Base-by-base conservation (phyloP, 2,329 filamentous ascomycete genomes). In the Biscogniauxia mediterranea region DNA sequence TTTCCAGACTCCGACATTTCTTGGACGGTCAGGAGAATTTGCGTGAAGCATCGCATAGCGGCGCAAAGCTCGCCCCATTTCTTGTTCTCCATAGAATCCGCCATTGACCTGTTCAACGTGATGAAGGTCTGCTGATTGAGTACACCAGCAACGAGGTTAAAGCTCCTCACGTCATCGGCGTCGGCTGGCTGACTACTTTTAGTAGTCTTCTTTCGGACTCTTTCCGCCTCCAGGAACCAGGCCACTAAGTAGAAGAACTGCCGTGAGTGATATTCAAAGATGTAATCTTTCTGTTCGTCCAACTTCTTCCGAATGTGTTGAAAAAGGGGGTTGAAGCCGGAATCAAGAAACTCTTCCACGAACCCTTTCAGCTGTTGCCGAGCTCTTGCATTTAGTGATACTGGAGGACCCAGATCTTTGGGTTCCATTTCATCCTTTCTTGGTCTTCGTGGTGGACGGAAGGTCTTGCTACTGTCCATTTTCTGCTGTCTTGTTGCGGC, bases 121-220 rank as follows among this genome's bases (percentile, higher is more conserved):
- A 98, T 90, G 69, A 99, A 97, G 69, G 91, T 97, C 75, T 98
- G 91, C 73, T 99, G 95, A 68, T 94, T 96, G 66, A 99, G 83
- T 3, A 97, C 94, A 51, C 88, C 88, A 8, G 95, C 95, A 46
- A 98, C 87, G 9, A 98, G 84, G 54, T 90, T 91, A 77, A 95
- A 99, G 64, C 87, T 92, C 71, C 91, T 89, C 19, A 89, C 76
- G 3, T 87, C 84, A 52, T 85, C 83, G 3, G 76, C 73, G 8
- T 73, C 72, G 26, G 62, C 64, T 55, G 73, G 69, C 59, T 80
- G 81, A 55, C 77, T 75, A 59, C 78, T 80, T n/a, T 81, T 80
- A 7, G 78, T 73, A 6, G 81, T 78, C 63, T 84, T 85, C 63
- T 86, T 85, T 38, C 95, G 85, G 55, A 85, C 83, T 51, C 91